These are phyloP conservation scores for Rhazya stricta DNA, from an alignment of 257 asterid genomes.

Conservation along the genomic window DNA sequence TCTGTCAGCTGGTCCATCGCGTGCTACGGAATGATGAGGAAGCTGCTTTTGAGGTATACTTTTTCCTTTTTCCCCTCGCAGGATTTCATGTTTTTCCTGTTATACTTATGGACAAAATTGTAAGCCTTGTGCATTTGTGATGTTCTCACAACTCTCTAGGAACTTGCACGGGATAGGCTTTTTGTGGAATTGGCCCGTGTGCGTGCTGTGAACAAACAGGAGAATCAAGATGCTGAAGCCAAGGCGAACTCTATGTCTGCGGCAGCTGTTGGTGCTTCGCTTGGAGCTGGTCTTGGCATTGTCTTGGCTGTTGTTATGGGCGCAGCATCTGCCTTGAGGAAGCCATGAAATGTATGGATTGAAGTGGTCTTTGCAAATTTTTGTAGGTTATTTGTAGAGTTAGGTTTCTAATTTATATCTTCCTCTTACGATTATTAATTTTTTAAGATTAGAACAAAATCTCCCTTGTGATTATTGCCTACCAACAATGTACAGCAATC, in stretches of 20 bases:
- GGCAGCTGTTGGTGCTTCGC: conserved; percentile 91
- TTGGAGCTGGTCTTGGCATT: conserved; percentile 95
- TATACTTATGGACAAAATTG: not conserved
- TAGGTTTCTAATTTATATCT: conserved; percentile 10
- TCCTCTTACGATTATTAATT: not conserved
- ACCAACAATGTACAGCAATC: not conserved
- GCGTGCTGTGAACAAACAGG: conserved; percentile 53
- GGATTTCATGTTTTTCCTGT: not conserved
- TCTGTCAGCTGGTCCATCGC: conserved; percentile 64
- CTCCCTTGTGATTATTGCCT: not conserved
- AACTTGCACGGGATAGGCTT: conserved; percentile 73
- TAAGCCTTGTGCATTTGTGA: not conserved
- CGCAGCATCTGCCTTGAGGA: conserved; percentile 94
- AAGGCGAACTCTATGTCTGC: conserved; percentile 55
- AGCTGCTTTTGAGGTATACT: conserved; percentile 70
- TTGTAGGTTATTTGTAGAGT: conserved; percentile 20
- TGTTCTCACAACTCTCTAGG: conserved; percentile 31
- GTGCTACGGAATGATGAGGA: conserved; percentile 71
- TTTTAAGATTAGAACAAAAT: not conserved
- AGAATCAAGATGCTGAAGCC: conserved; percentile 45
- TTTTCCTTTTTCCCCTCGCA: not conserved
- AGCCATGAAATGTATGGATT: conserved; percentile 47
- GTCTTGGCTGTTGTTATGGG: conserved; percentile 92
- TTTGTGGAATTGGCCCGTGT: conserved; percentile 68
- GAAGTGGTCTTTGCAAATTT: conserved; percentile 11